Conservation (phyloP, 352 stramenopile genomes). For the Thraustotheca clavata region DNA sequence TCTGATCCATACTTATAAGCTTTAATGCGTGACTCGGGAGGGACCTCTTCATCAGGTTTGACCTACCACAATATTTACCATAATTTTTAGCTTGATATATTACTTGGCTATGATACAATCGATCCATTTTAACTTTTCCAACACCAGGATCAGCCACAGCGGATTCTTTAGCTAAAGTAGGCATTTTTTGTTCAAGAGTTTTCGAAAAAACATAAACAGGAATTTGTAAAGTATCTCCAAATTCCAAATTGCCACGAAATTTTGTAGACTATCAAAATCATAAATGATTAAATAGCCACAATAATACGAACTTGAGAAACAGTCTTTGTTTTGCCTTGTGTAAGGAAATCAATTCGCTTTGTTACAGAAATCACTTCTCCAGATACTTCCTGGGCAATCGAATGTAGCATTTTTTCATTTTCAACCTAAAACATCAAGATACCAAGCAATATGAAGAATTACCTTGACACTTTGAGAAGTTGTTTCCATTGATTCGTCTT, state of each 20-base stretch:
- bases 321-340: constrained; percentile 69
- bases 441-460: constrained; percentile 33
- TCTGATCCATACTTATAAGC: constrained; percentile 72
- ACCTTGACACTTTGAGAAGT: constrained; percentile 22
- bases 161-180: constrained; percentile 65
- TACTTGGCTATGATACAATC: constrained; percentile 32
- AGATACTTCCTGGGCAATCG: constrained; percentile 54
- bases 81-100: neutral
- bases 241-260: constrained; percentile 63
- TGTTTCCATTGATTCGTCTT: constrained; percentile 25
- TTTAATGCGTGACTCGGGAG: constrained; percentile 64
- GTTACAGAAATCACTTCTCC: constrained; percentile 60
- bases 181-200: constrained; percentile 58
- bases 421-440: constrained; percentile 28
- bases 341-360: constrained; percentile 62
- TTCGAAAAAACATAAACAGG: constrained; percentile 74
- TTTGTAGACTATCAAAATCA: constrained; percentile 33
- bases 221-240: constrained; percentile 52
- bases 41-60: constrained; percentile 60
- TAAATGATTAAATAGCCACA: neutral
- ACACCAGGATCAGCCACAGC: constrained; percentile 27
- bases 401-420: constrained; percentile 83
- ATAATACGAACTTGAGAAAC: constrained; percentile 32
- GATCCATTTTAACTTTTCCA: constrained; percentile 66
- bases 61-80: constrained; percentile 31